Conservation (phyloP, 306 rosid genomes). For the Casuarina cunninghamiana region DNA sequence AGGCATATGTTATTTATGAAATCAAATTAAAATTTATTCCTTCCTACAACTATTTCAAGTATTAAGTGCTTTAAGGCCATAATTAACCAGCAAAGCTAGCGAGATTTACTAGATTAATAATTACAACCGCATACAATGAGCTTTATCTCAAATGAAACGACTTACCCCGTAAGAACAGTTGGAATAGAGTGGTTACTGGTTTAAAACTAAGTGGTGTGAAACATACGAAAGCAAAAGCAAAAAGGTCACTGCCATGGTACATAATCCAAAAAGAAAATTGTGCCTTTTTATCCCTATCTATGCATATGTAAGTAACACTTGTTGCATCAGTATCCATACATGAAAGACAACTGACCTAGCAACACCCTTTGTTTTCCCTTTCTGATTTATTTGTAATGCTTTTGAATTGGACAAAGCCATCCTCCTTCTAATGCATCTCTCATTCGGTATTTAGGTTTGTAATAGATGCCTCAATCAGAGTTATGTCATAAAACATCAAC, state of each 20-base stretch:
- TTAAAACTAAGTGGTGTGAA: background rate
- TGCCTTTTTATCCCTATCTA: conserved; percentile 15
- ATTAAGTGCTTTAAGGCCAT: background rate
- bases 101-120: background rate
- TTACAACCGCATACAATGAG: background rate
- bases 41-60: background rate
- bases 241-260: background rate
- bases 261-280: background rate
- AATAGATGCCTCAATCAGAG: too few species aligned
- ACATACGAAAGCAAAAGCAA: background rate
- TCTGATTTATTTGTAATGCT: too few species aligned
- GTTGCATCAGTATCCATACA: background rate
- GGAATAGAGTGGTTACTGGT: background rate
- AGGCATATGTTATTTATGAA: background rate
- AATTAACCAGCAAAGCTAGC: background rate
- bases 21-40: background rate
- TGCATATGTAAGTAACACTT: background rate
- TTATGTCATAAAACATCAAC: too few species aligned
- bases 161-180: background rate
- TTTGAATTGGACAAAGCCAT: too few species aligned
- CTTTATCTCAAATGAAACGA: conserved; percentile 1
- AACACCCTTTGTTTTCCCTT: conserved; percentile 37
- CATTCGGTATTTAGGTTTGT: too few species aligned
- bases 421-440: too few species aligned
- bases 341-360: conserved; percentile 59